Evolutionary conservation across 1,284 basidiomycete genomes (phyloP), one percentile per base, ranked within the genome.

Genomic region (Melanopsichium pennsylvanicum): DNA sequence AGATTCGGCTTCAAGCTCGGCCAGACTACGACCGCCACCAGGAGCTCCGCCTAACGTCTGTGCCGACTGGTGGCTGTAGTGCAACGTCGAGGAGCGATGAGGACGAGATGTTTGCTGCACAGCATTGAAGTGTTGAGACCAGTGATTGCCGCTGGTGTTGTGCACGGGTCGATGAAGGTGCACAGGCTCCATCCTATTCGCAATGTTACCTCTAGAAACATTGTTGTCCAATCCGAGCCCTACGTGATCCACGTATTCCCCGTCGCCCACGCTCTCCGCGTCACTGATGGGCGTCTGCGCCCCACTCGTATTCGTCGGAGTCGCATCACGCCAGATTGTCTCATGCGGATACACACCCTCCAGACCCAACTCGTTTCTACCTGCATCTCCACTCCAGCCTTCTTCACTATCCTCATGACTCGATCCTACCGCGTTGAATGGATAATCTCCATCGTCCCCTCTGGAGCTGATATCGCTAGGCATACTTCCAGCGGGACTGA

Each of bases 401-500:
- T 64, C 56, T 13, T 61, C 52, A 4, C 57, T 60, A 1, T 39
- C 60, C 1, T 46, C 57, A 25, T 59, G 48, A 21, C 51, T 60
- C 25, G 59, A 54, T 1, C 50, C 23, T 15, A n/a, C n/a, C n/a
- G 18, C 50, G 2, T 50, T 10, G 36, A 69, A 69, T 0, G 41
- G 43, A 22, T 59, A 59, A 34, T 61, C 67, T 18, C 45, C 19
- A 16, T 67, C 61, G 11, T 56, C 56, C 16, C 69, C 52, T 10
- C 50, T 33, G 36, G 59, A 57, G 22, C 56, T 55, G 33, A 74
- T 52, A 21, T 75, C 72, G 26, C 56, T 61, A 10, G 73, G 73
- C 71, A 75, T 74, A 12, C 71, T 74, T 7, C 73, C 73, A 0
- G 64, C 62, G 1, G 71, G 67, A n/a, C 57, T 64, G 3, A 66